Evolutionary conservation across 2,329 filamentous ascomycete species (phyloP).

Genomic region (Sordariomycetes sp.): DNA sequence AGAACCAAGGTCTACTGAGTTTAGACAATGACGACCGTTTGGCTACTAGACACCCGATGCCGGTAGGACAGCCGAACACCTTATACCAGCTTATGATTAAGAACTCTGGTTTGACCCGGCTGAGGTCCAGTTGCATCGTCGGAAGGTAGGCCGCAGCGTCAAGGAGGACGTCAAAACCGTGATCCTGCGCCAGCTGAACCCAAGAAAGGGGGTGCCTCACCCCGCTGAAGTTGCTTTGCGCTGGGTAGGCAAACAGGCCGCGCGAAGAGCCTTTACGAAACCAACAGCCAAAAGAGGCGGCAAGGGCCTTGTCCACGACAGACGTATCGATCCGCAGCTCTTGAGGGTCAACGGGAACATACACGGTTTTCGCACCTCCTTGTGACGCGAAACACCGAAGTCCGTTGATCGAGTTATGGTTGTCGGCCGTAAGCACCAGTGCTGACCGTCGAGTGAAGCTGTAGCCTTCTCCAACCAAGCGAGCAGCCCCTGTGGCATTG

Average conservation of each 20-base stretch:
- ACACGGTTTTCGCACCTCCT: slow-evolving; percentile 13
- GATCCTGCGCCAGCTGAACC: slow-evolving; percentile 21
- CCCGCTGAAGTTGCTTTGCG: slow-evolving; percentile 35
- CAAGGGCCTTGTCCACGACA: slow-evolving; percentile 14
- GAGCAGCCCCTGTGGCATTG: slow-evolving; percentile 28
- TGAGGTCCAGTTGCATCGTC: slow-evolving; percentile 23
- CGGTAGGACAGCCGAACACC: slow-evolving; percentile 30
- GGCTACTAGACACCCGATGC: slow-evolving; percentile 28
- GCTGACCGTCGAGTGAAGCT: slow-evolving; percentile 14
- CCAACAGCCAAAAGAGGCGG: too few species aligned
- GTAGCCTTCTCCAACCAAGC: slow-evolving; percentile 29
- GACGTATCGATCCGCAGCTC: slow-evolving; percentile 18
- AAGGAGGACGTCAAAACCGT: slow-evolving; percentile 29
- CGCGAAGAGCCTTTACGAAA: too few species aligned
- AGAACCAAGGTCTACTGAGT: slow-evolving; percentile 27
- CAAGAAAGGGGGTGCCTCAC: slow-evolving; percentile 29
- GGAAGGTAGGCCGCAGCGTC: slow-evolving; percentile 30
- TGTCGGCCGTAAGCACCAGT: slow-evolving; percentile 27
- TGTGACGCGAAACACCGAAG: slow-evolving; percentile 24
- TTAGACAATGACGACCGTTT: slow-evolving; percentile 18
- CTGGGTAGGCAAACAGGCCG: slow-evolving; percentile 34
- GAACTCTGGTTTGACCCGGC: slow-evolving; percentile 24
- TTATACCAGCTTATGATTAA: slow-evolving; percentile 31
- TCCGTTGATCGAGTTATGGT: slow-evolving; percentile 32
- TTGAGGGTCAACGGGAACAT: slow-evolving; percentile 16